These are phyloP conservation scores for Hippophae rhamnoides DNA, from an alignment of 306 rosid genomes.

Conservation along the genomic window DNA sequence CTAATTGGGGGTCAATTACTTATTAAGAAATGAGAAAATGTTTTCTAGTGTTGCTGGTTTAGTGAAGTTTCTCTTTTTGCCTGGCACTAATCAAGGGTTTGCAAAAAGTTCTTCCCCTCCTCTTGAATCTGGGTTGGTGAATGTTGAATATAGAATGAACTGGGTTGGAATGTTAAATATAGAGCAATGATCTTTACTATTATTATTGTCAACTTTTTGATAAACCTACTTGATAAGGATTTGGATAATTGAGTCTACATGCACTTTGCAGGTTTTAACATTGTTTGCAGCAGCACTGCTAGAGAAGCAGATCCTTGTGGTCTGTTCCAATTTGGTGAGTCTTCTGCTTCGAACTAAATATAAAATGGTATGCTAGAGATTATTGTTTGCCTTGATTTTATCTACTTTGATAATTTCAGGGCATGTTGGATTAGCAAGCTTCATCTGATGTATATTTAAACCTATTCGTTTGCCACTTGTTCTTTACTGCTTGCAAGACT, in stretches of 20 bases:
- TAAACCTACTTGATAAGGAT: neutral
- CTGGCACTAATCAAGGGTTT: too few relatives aligned
- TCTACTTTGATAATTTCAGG: neutral
- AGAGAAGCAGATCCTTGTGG: constrained; percentile 82
- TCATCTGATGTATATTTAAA: too few relatives aligned
- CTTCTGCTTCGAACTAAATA: constrained; percentile 8
- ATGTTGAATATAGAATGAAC: too few relatives aligned
- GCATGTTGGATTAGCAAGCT: neutral
- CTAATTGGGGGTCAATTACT: too few relatives aligned
- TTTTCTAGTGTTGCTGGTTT: too few relatives aligned
- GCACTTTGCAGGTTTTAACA: constrained; percentile 56
- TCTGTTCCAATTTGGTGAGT: constrained; percentile 88
- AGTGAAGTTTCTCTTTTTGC: too few relatives aligned
- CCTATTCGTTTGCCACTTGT: too few relatives aligned
- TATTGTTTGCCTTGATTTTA: constrained; percentile 6
- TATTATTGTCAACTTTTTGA: neutral
- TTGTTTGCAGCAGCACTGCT: constrained; percentile 83
- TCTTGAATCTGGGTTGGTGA: too few relatives aligned
- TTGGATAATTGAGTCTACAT: constrained; percentile 16
- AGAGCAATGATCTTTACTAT: neutral
- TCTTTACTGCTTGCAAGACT: too few relatives aligned
- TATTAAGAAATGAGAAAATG: too few relatives aligned
- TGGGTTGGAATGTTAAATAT: neutral
- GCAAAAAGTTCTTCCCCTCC: too few relatives aligned
- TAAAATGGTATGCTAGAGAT: constrained; percentile 14